Conservation (phyloP, 1,284 basidiomycete species). For the Cystobasidium pallidum region DNA sequence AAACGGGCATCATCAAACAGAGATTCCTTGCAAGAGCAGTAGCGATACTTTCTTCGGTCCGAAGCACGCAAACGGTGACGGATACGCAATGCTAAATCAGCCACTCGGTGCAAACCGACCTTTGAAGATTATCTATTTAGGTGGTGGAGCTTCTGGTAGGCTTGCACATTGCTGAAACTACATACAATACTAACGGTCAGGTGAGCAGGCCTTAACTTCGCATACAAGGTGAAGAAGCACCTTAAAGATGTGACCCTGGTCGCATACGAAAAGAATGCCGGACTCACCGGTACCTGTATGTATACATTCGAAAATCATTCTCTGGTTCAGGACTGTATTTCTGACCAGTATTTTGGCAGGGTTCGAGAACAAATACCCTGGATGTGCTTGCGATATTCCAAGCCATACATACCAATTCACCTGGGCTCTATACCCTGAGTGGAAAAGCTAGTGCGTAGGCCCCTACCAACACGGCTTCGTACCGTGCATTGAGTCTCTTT, state of each 20-base stretch:
- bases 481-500: not conserved
- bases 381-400: slow-evolving; percentile 30
- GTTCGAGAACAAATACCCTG: slow-evolving; percentile 46
- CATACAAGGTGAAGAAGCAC: slow-evolving; percentile 6
- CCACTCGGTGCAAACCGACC: slow-evolving; percentile 1
- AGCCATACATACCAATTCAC: slow-evolving; percentile 25
- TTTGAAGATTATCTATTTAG: slow-evolving; percentile 7
- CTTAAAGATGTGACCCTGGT: not conserved
- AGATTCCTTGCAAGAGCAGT: not conserved
- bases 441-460: slow-evolving; percentile 19
- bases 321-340: too few relatives aligned
- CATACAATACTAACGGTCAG: not conserved
- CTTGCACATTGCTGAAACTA: not conserved
- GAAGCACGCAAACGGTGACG: not conserved
- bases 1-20: not conserved
- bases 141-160: slow-evolving; percentile 15
- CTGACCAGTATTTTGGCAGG: not conserved
- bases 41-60: slow-evolving; percentile 15
- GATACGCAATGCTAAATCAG: slow-evolving; percentile 13
- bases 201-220: slow-evolving; percentile 4
- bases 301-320: not conserved
- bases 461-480: too few relatives aligned
- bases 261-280: slow-evolving; percentile 48
- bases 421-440: slow-evolving; percentile 26
- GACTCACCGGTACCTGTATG: slow-evolving; percentile 18